Evolutionary conservation across 2,329 filamentous ascomycete genomes (phyloP), one percentile per base, ranked within the genome.

Genomic region (Neonectria magnoliae): DNA sequence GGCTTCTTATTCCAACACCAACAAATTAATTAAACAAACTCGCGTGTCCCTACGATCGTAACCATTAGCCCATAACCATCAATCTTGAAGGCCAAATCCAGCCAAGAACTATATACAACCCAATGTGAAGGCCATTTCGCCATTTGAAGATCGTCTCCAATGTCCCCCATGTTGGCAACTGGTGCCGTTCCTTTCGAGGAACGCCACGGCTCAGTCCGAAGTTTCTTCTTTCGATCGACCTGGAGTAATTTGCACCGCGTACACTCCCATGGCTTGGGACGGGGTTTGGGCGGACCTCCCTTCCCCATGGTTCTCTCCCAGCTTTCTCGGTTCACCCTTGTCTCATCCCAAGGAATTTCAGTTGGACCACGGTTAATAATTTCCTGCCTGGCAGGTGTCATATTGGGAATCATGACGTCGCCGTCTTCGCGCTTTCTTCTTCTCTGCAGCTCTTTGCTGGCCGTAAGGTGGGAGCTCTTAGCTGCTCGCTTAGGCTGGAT

Each of bases 401-500:
- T 5, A 3, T 9, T 11, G 6, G 25, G 9, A 9, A n/a, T 11
- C 8, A 42, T 38, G 2, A 16, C 13, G 7, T n/a, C 14, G 4
- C 3, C 2, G 22, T 18, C n/a, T n/a, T n/a, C 22, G 3, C 50
- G 50, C 16, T 56, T 62, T 2, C 16, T 27, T 4, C 25, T 18
- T 36, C 7, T n/a, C 14, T 58, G 25, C 5, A 18, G 27, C 4
- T 18, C 5, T 7, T 29, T 10, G 2, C 38, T 22, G 13, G 55
- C 14, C 4, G 57, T 25, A 1, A 47, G 7, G 11, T 8, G 16
- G 16, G 48, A 54, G 11, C 48, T 22, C 42, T 66, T 66, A 8
- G 42, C 60, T 8, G 25, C 31, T 50, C 64, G 56, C 16, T 33
- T 20, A 3, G 60, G 57, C 10, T 66, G 64, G 2, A 60, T 20